Conservation (phyloP, 1,284 basidiomycete species). For the Athelia sp. region DNA sequence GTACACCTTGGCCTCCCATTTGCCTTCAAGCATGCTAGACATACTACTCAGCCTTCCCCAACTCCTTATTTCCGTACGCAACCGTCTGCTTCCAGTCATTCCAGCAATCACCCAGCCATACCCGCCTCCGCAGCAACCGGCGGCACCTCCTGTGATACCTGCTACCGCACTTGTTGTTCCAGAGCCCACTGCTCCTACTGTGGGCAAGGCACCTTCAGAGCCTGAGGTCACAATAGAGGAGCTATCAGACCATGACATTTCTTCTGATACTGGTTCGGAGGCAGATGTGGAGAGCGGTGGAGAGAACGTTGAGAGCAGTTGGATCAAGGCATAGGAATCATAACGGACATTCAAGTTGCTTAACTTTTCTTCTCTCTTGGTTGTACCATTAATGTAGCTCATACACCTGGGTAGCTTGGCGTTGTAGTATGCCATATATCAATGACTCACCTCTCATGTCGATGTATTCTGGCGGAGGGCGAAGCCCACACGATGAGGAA, state of each 20-base stretch:
- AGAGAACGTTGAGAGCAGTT: constrained; percentile 50
- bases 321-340: constrained; percentile 50
- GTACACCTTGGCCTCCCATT: constrained; percentile 60
- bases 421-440: no score
- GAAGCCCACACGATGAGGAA: no score
- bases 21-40: constrained; percentile 66
- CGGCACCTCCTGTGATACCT: constrained; percentile 12
- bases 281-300: constrained; percentile 61
- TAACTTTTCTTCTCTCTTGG: no score
- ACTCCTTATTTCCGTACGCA: constrained; percentile 55
- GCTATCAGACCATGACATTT: constrained; percentile 19
- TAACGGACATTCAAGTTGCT: no score
- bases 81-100: constrained; percentile 47
- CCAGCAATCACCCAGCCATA: constrained; percentile 27
- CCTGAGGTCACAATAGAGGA: constrained; percentile 1
- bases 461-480: no score
- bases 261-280: constrained; percentile 50
- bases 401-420: no score
- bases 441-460: no score
- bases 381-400: no score
- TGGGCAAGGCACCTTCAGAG: constrained; percentile 4
- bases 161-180: no score
- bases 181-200: constrained; percentile 4
- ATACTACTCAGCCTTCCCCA: constrained; percentile 61
- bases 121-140: constrained; percentile 16